Base-by-base conservation (phyloP, 345 rosid species). In the Jatropha curcas region DNA sequence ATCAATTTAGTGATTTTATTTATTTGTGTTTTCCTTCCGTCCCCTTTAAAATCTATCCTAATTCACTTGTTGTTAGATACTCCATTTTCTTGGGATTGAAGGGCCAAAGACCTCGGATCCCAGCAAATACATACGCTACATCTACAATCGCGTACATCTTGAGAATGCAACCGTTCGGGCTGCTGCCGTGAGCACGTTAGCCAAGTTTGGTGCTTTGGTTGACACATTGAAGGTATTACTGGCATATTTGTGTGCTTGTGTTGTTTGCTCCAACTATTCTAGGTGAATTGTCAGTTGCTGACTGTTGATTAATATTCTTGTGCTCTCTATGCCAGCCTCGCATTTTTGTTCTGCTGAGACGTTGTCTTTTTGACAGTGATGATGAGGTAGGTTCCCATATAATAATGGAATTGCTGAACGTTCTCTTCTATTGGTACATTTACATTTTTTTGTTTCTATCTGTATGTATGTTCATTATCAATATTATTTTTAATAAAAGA, bases 101-200 rank as follows among this genome's bases (percentile, higher is more conserved):
- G 99, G 99, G 35, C 99, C 98, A 5, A 92, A 88, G 83, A 88
- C 99, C 73, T 81, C 94, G 52, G 99, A 95, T 81, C 97, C 98
- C 8, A 86, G 93, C 88, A 95, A 95, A 81, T 95, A 89, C 75
- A 95, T 95, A 73, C 88, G 99, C 39, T 95, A 95, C 84, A 89
- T 95, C 45, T 92, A 95, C 82, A 95, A 95, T 31, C 98, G 99
- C 70, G 94, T 95, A 55, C 99, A 95, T 84, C 96, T 95, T 72
- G 99, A 95, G 82, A 95, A 95, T 82, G 97, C 99, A 35, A 95
- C 98, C 73, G 99, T 92, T 68, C 91, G 98, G 28, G 99, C 99
- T 43, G 88, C 92, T 75, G 98, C 99, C 80, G 98, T 95, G 60
- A 88, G 90, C 83, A 92, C 99, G 64, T 79, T 95, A 79, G 98